Evolutionary conservation across 495 filamentous ascomycete genomes (phyloP), one percentile per base, ranked within the genome.

Genomic region (Staphylotrichum longicolle): DNA sequence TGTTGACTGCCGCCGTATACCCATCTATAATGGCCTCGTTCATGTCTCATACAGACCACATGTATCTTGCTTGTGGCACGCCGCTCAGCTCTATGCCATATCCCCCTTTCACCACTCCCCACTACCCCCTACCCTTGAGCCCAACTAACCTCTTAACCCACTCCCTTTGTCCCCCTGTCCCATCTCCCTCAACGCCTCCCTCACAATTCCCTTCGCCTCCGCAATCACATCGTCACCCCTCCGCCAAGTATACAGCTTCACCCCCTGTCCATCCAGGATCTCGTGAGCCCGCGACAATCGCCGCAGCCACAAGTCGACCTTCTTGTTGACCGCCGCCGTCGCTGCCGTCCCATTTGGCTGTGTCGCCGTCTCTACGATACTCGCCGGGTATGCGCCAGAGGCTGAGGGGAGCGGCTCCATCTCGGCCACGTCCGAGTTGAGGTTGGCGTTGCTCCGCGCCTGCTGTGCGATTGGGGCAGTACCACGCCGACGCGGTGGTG

Each of bases 201-300:
- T 70, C 12, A 83, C 77, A 51, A 83, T 74, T 30, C 79, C 79
- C 57, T 77, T 71, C 7, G 80, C 80, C 65, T 83, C 80, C 6
- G 65, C 63, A 45, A 79, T 72, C 20, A 90, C 88, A 81, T 98
- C 94, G n/a, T 78, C 80, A 1, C 94, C 94, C 5, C 84, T 84
- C 47, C 91, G 82, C 94, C 94, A 98, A 60, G 83, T 93, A 60
- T 88, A 84, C 60, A 99, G 73, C 62, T 85, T 74, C 0, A 98
- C 91, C 3, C 88, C 89, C 54, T 83, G 77, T 0, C 79, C 70
- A 5, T 84, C 84, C 8, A 98, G 80, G 7, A 87, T 75, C 37
- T 87, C 81, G 58, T 88, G 85, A 2, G 95, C 94, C 7, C 85
- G 76, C 62, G 83, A 85, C 85, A 92, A 90, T 53, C 95, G 77